A percentile compares a stretch with the other conserved stretches of the same genome.
phyloP scores from a whole-genome alignment of 1,139 yeast genomes.

The Chernovozyma aurita region DNA sequence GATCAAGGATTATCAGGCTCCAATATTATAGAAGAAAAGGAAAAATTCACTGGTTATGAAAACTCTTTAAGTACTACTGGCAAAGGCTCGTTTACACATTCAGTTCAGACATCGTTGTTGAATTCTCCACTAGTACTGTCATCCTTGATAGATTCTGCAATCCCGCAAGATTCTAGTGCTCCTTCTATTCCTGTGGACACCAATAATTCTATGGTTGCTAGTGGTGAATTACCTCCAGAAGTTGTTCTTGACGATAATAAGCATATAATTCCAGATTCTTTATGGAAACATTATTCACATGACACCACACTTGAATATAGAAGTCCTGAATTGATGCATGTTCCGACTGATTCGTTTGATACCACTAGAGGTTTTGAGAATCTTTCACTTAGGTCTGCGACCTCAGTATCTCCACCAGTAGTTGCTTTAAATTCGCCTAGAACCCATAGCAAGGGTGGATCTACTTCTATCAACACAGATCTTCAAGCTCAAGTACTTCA shows the following conservation, averaged over 20 bases:
- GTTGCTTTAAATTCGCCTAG: constrained; percentile 1
- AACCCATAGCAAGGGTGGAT: constrained; percentile 15
- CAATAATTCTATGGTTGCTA: background rate
- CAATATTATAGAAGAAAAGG: background rate
- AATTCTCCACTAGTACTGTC: too few relatives aligned
- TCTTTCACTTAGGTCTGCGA: background rate
- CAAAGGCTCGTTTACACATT: background rate
- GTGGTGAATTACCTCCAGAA: constrained; percentile 54
- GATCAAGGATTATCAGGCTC: constrained; percentile 7
- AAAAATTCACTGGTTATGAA: background rate
- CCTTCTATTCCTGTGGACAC: background rate
- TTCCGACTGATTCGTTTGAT: constrained; percentile 1
- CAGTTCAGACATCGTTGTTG: background rate
- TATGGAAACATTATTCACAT: constrained; percentile 60
- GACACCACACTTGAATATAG: background rate
- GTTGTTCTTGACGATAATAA: constrained; percentile 84
- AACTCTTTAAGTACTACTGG: background rate
- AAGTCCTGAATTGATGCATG: background rate
- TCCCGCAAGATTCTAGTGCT: background rate
- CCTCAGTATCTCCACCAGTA: constrained; percentile 3
- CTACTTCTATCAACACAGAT: constrained; percentile 36
- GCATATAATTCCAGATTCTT: constrained; percentile 80
- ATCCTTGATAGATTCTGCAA: background rate
- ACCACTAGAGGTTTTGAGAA: constrained; percentile 1
- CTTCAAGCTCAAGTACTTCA: constrained; percentile 37